These are phyloP conservation scores for Fusarium sp. DNA, from an alignment of 2,329 filamentous ascomycete genomes.

Conservation along the genomic window DNA sequence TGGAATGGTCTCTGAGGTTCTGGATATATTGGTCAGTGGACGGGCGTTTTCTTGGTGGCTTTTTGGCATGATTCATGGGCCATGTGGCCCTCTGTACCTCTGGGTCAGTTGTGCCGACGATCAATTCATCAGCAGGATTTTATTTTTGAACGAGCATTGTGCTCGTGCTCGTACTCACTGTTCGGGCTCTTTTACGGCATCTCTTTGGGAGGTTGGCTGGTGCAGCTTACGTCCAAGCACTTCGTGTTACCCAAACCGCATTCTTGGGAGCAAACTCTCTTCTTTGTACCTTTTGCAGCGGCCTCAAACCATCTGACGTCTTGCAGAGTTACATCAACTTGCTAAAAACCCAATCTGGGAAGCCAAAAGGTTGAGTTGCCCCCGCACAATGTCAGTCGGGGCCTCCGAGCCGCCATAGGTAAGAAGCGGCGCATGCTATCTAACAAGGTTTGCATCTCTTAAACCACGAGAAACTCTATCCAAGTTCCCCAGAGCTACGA, in stretches of 20 bases:
- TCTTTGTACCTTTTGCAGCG: conserved; percentile 19
- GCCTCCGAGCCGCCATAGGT: conserved; percentile 29
- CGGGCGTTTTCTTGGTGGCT: conserved; percentile 31
- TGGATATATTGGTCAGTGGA: conserved; percentile 13
- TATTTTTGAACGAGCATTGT: neutral
- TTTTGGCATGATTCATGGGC: conserved; percentile 36
- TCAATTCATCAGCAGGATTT: conserved; percentile 1
- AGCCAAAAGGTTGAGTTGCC: conserved; percentile 16
- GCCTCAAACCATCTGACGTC: conserved; percentile 31
- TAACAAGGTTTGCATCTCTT: conserved; percentile 35
- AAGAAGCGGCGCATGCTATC: conserved; percentile 32
- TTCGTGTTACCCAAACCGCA: conserved; percentile 38
- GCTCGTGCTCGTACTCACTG: conserved; percentile 2
- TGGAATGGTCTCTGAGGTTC: conserved; percentile 39
- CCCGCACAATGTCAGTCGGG: conserved; percentile 35
- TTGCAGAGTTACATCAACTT: conserved; percentile 10
- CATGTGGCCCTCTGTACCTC: conserved; percentile 20
- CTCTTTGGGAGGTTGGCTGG: conserved; percentile 11
- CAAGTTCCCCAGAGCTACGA: conserved; percentile 15
- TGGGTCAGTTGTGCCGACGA: conserved; percentile 2
- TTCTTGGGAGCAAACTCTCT: conserved; percentile 37
- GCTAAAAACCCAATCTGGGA: conserved; percentile 15
- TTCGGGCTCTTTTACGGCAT: conserved; percentile 21
- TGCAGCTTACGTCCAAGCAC: conserved; percentile 11
- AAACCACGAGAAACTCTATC: conserved; percentile 38